Evolutionary conservation across 495 filamentous ascomycete genomes (phyloP).

Genomic region (Pseudoneurospora amorphoporcata): DNA sequence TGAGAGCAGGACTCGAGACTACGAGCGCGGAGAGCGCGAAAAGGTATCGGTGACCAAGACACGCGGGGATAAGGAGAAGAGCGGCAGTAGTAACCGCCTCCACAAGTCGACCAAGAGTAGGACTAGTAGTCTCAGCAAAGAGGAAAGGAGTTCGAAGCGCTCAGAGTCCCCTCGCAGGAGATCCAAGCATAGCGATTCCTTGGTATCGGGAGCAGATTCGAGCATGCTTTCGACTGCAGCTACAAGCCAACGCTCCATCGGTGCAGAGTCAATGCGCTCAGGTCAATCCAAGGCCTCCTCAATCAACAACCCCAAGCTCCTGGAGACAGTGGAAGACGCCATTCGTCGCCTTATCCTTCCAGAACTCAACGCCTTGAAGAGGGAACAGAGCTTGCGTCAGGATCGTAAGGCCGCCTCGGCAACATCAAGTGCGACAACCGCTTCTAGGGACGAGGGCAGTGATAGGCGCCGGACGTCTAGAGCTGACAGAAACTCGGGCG

Average conservation of each 20-base stretch:
- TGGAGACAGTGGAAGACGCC: constrained; percentile 92
- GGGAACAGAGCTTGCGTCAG: constrained; percentile 61
- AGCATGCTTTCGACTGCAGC: constrained; percentile 65
- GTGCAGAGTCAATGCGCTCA: constrained; percentile 66
- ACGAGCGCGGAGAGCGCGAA: constrained; percentile 6
- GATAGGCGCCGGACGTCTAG: constrained; percentile 30
- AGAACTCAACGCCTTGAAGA: constrained; percentile 81
- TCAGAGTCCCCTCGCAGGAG: constrained; percentile 48
- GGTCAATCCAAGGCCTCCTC: constrained; percentile 67
- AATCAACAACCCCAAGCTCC: constrained; percentile 89
- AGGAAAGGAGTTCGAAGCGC: constrained; percentile 36
- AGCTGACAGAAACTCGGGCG: constrained; percentile 14
- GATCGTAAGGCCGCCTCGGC: constrained; percentile 46
- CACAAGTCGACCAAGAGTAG: constrained; percentile 44
- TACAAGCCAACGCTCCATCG: constrained; percentile 56
- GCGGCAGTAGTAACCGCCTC: constrained; percentile 32
- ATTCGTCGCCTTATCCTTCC: constrained; percentile 87
- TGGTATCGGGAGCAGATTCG: constrained; percentile 55
- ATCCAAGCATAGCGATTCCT: constrained; percentile 53
- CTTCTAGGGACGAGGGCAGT: constrained; percentile 51
- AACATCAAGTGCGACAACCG: constrained; percentile 45
- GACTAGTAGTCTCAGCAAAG: constrained; percentile 55
- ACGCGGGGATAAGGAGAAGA: constrained; percentile 20
- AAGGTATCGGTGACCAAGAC: constrained; percentile 14
- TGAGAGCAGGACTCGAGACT: constrained; percentile 26